A percentile compares a stretch with the other conserved stretches of the same genome.
Conservation (phyloP, 306 rosid species). For the Corylus heterophylla region DNA sequence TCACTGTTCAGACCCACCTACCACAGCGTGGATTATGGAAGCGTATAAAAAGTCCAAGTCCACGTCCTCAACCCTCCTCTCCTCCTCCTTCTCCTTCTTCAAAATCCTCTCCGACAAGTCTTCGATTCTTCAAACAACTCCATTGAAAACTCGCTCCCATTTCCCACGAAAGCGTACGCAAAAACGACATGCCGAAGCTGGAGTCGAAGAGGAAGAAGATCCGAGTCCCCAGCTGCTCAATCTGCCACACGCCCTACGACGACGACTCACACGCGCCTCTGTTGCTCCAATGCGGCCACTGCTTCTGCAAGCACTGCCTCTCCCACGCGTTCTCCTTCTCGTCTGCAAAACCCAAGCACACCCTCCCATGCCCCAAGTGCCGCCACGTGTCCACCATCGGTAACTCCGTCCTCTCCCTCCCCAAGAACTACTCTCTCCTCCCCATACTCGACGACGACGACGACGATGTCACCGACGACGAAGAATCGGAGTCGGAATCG, state of each 20-base stretch:
- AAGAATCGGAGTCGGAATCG: slow-evolving; percentile 29
- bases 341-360: slow-evolving; percentile 48
- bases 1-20: background rate
- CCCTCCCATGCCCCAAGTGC: slow-evolving; percentile 82
- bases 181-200: background rate
- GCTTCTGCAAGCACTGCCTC: slow-evolving; percentile 88
- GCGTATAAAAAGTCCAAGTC: background rate
- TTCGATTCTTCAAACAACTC: background rate
- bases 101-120: background rate
- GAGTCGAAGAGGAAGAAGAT: slow-evolving; percentile 19
- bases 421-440: slow-evolving; percentile 87
- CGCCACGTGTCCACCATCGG: slow-evolving; percentile 89
- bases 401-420: slow-evolving; percentile 80
- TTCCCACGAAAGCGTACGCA: background rate
- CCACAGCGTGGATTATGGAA: slow-evolving; percentile 5
- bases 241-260: slow-evolving; percentile 91
- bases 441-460: slow-evolving; percentile 59
- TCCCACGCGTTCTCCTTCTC: slow-evolving; percentile 77
- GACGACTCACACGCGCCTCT: slow-evolving; percentile 94
- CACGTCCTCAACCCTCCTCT: background rate
- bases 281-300: slow-evolving; percentile 95
- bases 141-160: too few relatives aligned
- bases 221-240: slow-evolving; percentile 90
- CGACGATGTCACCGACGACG: slow-evolving; percentile 35
- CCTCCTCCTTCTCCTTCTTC: background rate